Base-by-base conservation (phyloP, 805 yeast species). In the Diddensiella transvaalensis region DNA sequence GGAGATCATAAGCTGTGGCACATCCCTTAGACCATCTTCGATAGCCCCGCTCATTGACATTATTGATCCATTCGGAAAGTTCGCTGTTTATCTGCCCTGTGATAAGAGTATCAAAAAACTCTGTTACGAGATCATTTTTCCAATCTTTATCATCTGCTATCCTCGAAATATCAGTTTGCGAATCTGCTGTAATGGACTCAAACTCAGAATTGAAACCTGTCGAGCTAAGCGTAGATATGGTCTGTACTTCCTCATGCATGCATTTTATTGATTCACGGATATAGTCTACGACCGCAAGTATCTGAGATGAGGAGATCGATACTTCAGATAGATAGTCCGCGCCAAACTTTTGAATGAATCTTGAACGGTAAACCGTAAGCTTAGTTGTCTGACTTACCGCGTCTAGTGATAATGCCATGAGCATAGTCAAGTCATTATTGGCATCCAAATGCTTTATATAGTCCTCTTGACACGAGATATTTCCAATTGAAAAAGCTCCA, bases 11-110 rank as follows among this genome's bases (percentile, higher is more conserved):
- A 8, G 70, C 64, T 3, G 68, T 57, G 40, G 65, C 68, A 0
- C 79, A 79, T 18, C 70, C 46, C 43, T 71, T 70, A 2, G 62
- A 57, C 69, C 83, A 71, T 48, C 75, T 64, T 49, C 74, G 74
- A 36, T 75, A 62, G 2, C 82, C 83, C 42, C 80, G 61, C 51
- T 79, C 85, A 0, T 82, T 83, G 37, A 79, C 64, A 52, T 75
- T 76, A 51, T 79, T 79, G 3, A 75, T 65, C 73, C 74, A 81
- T 44, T 73, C 76, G 42, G 67, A 67, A 1, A 75, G 61, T 1
- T 66, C 55, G n/a, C 60, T 64, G 0, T 77, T 71, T 35, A 79
- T 67, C 3, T 74, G 60, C 5, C 79, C 79, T 0, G 84, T 78
- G 4, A 79, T 53, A 6, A 79, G 60, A 21, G 74, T 58, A 42